A percentile compares a stretch with the other conserved stretches of the same genome.
These are phyloP conservation scores for Phaeosphaeriaceae sp. DNA, from an alignment of 2,329 filamentous ascomycete species.

Conservation along the genomic window DNA sequence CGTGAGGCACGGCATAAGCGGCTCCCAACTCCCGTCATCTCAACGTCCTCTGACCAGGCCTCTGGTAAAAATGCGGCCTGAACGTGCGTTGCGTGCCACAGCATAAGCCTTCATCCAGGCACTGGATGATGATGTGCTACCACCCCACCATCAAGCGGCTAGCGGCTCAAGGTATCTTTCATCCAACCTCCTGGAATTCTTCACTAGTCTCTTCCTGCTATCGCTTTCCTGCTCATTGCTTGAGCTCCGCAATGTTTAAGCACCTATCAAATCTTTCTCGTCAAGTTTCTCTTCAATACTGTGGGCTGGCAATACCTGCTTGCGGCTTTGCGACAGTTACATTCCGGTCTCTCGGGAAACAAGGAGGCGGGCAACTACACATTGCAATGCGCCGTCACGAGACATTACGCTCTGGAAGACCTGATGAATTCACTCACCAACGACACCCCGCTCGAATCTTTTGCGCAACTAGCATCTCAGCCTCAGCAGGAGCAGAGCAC, in stretches of 20 bases:
- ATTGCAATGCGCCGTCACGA: constrained; percentile 12
- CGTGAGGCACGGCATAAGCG: background rate
- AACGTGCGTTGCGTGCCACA: constrained; percentile 3
- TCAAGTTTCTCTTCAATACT: constrained; percentile 10
- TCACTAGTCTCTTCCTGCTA: constrained; percentile 17
- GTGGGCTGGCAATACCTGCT: constrained; percentile 29
- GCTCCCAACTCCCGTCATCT: constrained; percentile 1
- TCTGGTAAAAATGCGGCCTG: background rate
- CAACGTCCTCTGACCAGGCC: constrained; percentile 1
- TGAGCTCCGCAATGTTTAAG: background rate
- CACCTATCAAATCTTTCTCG: background rate
- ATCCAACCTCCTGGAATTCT: constrained; percentile 20
- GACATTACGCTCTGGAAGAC: background rate
- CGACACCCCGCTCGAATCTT: background rate
- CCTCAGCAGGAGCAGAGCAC: background rate
- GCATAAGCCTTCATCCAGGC: background rate
- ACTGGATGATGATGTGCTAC: background rate
- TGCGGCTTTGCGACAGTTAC: constrained; percentile 27
- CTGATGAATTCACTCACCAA: background rate
- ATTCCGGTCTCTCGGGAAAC: constrained; percentile 21
- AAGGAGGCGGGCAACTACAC: constrained; percentile 13
- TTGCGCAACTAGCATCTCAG: background rate
- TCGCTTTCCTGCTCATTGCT: constrained; percentile 5
- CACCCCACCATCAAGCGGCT: background rate
- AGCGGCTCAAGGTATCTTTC: constrained; percentile 16